Evolutionary conservation across 148 eudicot species (phyloP).

Genomic region (Hydrangea macrophylla): DNA sequence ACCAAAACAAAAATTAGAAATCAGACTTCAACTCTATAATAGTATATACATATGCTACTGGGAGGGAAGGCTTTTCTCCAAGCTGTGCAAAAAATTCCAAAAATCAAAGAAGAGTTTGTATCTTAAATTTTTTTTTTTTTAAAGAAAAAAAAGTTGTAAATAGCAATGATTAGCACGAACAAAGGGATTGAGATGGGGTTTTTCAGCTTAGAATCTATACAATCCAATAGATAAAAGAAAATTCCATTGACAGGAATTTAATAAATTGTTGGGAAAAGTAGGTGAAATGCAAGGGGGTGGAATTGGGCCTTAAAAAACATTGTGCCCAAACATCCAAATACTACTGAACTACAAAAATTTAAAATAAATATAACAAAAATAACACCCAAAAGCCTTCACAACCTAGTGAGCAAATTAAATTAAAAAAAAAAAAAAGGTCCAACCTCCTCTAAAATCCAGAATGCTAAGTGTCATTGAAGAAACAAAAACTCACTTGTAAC

Average conservation of each 20-base stretch:
- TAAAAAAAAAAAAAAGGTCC: too few species aligned
- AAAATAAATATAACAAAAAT: too few species aligned
- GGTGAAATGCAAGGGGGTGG: constrained; percentile 62
- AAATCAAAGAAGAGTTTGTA: constrained; percentile 40
- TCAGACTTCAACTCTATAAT: constrained; percentile 25
- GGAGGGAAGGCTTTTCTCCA: constrained; percentile 25
- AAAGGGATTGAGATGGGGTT: constrained; percentile 29
- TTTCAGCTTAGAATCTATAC: constrained; percentile 31
- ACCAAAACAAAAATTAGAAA: constrained; percentile 7
- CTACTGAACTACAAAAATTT: too few species aligned
- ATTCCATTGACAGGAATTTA: constrained; percentile 42
- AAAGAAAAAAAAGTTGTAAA: constrained; percentile 32
- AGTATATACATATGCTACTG: constrained; percentile 20
- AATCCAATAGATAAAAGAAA: constrained; percentile 34
- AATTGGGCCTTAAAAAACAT: too few species aligned
- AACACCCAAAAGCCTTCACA: too few species aligned
- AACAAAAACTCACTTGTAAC: constrained; percentile 92
- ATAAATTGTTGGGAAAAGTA: constrained; percentile 56
- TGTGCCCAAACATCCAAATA: too few species aligned
- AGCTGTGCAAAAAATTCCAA: constrained; percentile 20
- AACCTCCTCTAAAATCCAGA: too few species aligned
- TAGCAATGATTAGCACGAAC: constrained; percentile 28
- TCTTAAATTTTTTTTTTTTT: too few species aligned
- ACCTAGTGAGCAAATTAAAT: too few species aligned
- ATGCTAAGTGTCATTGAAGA: too few species aligned